Evolutionary conservation across 1,284 basidiomycete genomes (phyloP).

Genomic region (Cutaneotrichosporon arboriforme): DNA sequence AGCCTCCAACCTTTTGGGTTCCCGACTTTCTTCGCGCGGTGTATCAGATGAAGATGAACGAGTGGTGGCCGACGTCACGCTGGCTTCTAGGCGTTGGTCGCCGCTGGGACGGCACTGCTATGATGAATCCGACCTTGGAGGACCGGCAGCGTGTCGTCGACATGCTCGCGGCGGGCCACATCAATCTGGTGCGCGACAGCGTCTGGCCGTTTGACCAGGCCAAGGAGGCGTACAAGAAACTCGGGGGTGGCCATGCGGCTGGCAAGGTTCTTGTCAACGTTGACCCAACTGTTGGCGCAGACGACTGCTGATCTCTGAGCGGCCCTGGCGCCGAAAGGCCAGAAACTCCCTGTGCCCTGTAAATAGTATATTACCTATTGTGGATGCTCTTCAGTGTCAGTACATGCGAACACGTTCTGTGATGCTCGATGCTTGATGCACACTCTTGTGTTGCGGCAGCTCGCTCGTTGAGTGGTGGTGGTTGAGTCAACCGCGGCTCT

Average conservation of each 20-base stretch:
- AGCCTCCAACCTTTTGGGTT: constrained; percentile 3
- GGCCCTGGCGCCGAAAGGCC: neutral
- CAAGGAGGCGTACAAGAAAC: constrained; percentile 57
- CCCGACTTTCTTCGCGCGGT: constrained; percentile 10
- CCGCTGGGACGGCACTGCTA: neutral
- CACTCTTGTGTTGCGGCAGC: too few species aligned
- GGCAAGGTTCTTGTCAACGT: constrained; percentile 57
- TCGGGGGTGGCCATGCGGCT: constrained; percentile 56
- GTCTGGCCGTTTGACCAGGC: constrained; percentile 56
- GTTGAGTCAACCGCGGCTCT: too few species aligned
- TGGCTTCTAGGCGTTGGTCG: constrained; percentile 9
- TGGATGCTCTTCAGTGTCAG: too few species aligned
- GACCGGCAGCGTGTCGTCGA: constrained; percentile 9
- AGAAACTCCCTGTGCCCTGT: neutral
- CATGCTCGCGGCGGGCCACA: neutral
- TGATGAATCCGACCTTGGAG: constrained; percentile 1
- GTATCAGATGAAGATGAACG: constrained; percentile 7
- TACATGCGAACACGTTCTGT: too few species aligned
- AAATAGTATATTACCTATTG: too few species aligned
- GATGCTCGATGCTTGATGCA: too few species aligned
- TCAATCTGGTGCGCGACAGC: constrained; percentile 7
- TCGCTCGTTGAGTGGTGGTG: too few species aligned
- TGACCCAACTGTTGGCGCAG: neutral
- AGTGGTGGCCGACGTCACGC: constrained; percentile 5
- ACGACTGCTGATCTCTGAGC: neutral